Evolutionary conservation across 192 early-diverging fungal genomes (phyloP).

Genomic region (Coemansia javaensis): DNA sequence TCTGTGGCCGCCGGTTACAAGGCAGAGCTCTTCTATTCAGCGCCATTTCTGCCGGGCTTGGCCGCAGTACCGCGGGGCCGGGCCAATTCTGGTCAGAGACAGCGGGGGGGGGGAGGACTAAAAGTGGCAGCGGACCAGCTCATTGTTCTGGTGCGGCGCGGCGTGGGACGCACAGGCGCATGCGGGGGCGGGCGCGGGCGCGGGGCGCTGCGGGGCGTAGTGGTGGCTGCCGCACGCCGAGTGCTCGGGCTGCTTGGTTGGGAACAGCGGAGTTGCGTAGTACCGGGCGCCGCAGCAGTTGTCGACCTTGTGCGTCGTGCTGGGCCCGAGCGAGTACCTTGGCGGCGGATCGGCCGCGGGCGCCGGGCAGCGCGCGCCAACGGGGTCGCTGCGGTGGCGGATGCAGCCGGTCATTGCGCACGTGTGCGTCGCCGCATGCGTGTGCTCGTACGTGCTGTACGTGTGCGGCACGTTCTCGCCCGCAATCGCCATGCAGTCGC

Average conservation of each 20-base stretch:
- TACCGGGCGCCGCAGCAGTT: slow-evolving; percentile 14
- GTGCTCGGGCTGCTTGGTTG: neutral
- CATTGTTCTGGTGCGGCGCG: slow-evolving; percentile 9
- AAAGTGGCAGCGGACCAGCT: too few species aligned
- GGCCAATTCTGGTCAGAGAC: too few species aligned
- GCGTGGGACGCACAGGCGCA: neutral
- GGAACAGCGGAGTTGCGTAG: slow-evolving; percentile 34
- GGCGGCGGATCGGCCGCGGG: slow-evolving; percentile 17
- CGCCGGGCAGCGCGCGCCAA: neutral
- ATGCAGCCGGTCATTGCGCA: slow-evolving; percentile 25
- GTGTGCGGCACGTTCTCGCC: slow-evolving; percentile 33
- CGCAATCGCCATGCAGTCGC: slow-evolving; percentile 45
- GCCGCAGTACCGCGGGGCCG: too few species aligned
- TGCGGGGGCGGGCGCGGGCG: too few species aligned
- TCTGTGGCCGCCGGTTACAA: neutral
- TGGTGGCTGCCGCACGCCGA: slow-evolving; percentile 1
- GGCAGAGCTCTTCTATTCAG: too few species aligned
- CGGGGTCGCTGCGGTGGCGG: slow-evolving; percentile 1
- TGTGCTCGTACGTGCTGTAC: slow-evolving; percentile 31
- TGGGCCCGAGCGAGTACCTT: slow-evolving; percentile 44
- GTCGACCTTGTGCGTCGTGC: slow-evolving; percentile 41
- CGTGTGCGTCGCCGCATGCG: slow-evolving; percentile 25
- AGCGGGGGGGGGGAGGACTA: too few species aligned
- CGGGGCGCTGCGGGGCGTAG: too few species aligned
- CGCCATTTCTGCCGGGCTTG: too few species aligned